These are phyloP conservation scores for Racocetra persica DNA, from an alignment of 371 early-diverging fungal genomes.

Conservation along the genomic window DNA sequence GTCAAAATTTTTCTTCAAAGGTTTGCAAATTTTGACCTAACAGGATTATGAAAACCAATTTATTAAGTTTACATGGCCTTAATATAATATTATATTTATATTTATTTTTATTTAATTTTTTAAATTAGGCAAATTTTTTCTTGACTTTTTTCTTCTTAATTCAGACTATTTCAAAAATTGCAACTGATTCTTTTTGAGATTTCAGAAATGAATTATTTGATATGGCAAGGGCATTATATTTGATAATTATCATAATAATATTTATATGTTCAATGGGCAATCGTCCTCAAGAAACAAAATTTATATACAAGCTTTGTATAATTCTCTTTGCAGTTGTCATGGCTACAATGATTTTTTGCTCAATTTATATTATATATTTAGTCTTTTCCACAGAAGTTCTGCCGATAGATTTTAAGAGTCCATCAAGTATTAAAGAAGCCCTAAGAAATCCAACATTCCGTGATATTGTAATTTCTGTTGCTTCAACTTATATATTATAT, in stretches of 20 bases:
- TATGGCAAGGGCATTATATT: constrained; percentile 73
- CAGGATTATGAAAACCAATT: no score
- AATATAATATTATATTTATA: no score
- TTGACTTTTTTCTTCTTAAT: constrained; percentile 83
- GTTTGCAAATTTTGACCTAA: no score
- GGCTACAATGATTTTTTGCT: constrained; percentile 63
- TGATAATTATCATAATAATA: constrained; percentile 77
- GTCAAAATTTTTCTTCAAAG: no score
- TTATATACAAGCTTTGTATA: constrained; percentile 62
- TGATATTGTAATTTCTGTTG: constrained; percentile 82
- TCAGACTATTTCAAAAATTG: constrained; percentile 60
- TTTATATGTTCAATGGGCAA: constrained; percentile 93
- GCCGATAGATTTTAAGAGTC: no score
- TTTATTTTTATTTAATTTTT: no score
- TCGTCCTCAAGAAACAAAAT: constrained; percentile 87
- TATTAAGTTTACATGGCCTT: no score
- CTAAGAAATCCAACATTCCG: constrained; percentile 66
- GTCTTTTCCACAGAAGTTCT: no score
- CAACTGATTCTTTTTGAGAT: constrained; percentile 71
- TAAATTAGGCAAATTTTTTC: constrained; percentile 87
- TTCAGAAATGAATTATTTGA: constrained; percentile 64
- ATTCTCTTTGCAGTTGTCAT: constrained; percentile 70
- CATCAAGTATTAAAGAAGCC: constrained; percentile 44
- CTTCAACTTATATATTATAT: constrained; percentile 87
- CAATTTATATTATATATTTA: constrained; percentile 52